These are phyloP conservation scores for Iris macrosiphon DNA, from an alignment of 106 monocot species.

Conservation along the genomic window DNA sequence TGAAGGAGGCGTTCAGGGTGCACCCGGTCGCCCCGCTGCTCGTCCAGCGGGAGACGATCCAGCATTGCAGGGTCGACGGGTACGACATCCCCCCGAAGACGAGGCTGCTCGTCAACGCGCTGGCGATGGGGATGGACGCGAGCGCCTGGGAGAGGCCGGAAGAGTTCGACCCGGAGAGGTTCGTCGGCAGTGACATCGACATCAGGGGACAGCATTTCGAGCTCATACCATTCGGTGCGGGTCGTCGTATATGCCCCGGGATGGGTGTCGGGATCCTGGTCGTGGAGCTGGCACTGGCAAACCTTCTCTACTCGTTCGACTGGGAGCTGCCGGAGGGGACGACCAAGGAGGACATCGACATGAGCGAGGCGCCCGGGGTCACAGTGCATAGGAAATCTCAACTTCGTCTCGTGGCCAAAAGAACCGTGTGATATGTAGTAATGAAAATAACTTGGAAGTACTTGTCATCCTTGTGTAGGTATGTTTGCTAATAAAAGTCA, in stretches of 20 bases:
- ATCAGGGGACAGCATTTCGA: conserved; percentile 6
- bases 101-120: not conserved
- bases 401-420: not conserved
- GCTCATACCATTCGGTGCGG: conserved; percentile 11
- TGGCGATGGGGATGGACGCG: conserved; percentile 8
- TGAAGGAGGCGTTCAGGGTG: conserved; percentile 5
- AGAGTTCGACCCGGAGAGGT: conserved; percentile 7
- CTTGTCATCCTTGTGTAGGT: too few relatives aligned
- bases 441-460: too few relatives aligned
- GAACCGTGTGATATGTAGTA: too few relatives aligned
- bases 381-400: conserved; percentile 2
- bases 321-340: conserved; percentile 11
- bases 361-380: not conserved
- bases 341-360: not conserved
- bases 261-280: not conserved
- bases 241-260: conserved; percentile 11
- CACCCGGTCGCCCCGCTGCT: conserved; percentile 10
- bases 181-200: not conserved
- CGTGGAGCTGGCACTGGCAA: conserved; percentile 8
- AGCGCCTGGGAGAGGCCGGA: conserved; percentile 3
- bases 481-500: too few relatives aligned
- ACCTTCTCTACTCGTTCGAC: conserved; percentile 4
- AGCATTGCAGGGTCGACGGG: conserved; percentile 5
- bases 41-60: not conserved
- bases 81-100: conserved; percentile 7